A percentile compares a stretch with the other conserved stretches of the same genome.
phyloP scores from a whole-genome alignment of 225 moss, liverwort and hornwort species.

The Lunularia cruciata region DNA sequence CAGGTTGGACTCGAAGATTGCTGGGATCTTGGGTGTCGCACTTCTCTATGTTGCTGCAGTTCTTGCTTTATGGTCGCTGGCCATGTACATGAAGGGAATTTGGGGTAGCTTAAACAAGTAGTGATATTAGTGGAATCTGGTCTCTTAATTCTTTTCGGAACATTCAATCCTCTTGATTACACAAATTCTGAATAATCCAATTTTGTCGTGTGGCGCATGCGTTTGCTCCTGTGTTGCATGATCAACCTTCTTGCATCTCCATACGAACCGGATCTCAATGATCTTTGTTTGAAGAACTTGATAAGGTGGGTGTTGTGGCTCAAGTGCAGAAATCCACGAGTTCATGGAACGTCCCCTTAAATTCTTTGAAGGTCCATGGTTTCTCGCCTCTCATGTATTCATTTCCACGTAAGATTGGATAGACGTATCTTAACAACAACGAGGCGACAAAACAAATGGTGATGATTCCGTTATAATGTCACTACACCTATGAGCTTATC shows the following conservation, averaged over 20 bases:
- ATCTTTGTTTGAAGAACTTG: no score
- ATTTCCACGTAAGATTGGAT: no score
- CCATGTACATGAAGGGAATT: constrained; percentile 70
- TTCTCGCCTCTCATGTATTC: no score
- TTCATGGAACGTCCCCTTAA: no score
- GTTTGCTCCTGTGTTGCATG: background rate
- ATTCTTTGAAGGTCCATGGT: no score
- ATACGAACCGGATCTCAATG: background rate
- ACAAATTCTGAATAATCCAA: background rate
- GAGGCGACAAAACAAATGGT: no score
- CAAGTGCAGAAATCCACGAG: background rate
- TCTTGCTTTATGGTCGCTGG: constrained; percentile 83
- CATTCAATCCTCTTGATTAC: background rate
- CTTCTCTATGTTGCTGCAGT: constrained; percentile 81
- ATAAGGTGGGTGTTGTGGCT: no score
- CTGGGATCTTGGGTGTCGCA: constrained; percentile 59
- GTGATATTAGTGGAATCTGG: background rate
- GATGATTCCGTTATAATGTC: no score
- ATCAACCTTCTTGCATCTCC: background rate
- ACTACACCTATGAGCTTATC: no score
- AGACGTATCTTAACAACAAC: no score
- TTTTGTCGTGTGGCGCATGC: background rate
- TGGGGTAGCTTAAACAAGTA: constrained; percentile 60
- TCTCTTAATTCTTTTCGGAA: background rate
- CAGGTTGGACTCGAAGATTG: constrained; percentile 37